Conservation (phyloP, 2,329 filamentous ascomycete genomes). For the Pyrenochaeta sp. region DNA sequence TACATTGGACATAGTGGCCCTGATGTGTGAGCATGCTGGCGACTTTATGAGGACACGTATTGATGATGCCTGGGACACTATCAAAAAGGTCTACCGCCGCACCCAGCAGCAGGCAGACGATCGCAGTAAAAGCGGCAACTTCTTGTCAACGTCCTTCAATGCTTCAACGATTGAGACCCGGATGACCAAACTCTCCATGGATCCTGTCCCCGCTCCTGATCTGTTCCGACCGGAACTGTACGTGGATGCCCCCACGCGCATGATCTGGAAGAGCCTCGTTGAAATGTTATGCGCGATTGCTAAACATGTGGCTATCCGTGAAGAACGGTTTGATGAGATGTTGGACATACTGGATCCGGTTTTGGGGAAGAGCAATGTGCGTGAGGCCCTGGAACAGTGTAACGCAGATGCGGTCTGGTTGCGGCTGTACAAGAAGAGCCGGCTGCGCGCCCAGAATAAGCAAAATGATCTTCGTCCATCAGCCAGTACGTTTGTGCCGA, state of each 20-base stretch:
- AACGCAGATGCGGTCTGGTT: conserved; percentile 84
- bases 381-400: conserved; percentile 66
- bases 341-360: conserved; percentile 65
- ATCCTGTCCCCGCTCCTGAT: neutral
- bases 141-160: conserved; percentile 3
- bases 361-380: conserved; percentile 57
- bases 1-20: conserved; percentile 72
- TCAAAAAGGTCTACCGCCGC: conserved; percentile 48
- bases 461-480: neutral
- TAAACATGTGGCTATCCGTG: conserved; percentile 69
- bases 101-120: conserved; percentile 19
- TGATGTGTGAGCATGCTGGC: conserved; percentile 76
- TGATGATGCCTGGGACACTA: conserved; percentile 73
- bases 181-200: conserved; percentile 11
- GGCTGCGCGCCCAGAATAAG: neutral
- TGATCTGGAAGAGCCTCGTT: conserved; percentile 71
- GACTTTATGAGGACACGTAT: conserved; percentile 83
- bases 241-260: conserved; percentile 63
- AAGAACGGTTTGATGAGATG: conserved; percentile 75
- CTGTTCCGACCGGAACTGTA: conserved; percentile 51
- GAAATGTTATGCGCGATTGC: conserved; percentile 68
- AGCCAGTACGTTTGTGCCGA: neutral
- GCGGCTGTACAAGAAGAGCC: conserved; percentile 30
- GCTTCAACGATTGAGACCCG: conserved; percentile 10
- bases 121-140: conserved; percentile 1